Evolutionary conservation across 805 yeast genomes (phyloP).

Genomic region (Yarrowia porcina): DNA sequence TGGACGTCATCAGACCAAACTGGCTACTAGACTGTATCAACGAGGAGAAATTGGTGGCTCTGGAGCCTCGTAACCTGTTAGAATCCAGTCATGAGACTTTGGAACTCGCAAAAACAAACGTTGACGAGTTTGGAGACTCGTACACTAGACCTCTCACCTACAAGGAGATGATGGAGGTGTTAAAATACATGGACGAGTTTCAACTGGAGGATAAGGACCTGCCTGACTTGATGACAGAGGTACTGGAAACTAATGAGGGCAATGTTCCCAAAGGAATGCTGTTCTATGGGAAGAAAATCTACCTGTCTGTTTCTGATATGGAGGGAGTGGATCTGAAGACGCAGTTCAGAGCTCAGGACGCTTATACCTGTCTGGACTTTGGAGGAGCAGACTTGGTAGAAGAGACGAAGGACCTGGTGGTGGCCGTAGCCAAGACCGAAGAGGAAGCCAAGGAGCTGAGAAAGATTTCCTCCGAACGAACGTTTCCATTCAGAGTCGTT

Average conservation of each 20-base stretch:
- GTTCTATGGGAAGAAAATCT: not conserved
- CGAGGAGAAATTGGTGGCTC: conserved; percentile 42
- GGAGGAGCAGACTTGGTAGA: not conserved
- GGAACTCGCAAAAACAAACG: conserved; percentile 38
- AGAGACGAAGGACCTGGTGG: not conserved
- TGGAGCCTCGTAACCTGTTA: conserved; percentile 50
- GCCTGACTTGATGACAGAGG: not conserved
- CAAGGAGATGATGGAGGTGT: not conserved
- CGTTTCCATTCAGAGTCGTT: conserved; percentile 12
- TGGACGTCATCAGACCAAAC: conserved; percentile 59
- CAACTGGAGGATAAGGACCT: not conserved
- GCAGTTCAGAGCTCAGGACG: not conserved
- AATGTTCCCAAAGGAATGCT: not conserved
- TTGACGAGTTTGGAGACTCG: conserved; percentile 66
- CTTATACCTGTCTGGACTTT: not conserved
- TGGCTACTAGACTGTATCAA: conserved; percentile 72
- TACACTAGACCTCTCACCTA: conserved; percentile 34
- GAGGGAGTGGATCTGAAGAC: not conserved
- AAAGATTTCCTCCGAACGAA: not conserved
- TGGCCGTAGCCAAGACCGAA: not conserved
- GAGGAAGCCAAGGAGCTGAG: not conserved
- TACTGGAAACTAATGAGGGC: not conserved
- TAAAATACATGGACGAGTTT: conserved; percentile 3
- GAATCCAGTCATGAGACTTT: conserved; percentile 31
- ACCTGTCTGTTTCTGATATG: not conserved